phyloP scores from a whole-genome alignment of 345 rosid species.

The Cardamine occulta region DNA sequence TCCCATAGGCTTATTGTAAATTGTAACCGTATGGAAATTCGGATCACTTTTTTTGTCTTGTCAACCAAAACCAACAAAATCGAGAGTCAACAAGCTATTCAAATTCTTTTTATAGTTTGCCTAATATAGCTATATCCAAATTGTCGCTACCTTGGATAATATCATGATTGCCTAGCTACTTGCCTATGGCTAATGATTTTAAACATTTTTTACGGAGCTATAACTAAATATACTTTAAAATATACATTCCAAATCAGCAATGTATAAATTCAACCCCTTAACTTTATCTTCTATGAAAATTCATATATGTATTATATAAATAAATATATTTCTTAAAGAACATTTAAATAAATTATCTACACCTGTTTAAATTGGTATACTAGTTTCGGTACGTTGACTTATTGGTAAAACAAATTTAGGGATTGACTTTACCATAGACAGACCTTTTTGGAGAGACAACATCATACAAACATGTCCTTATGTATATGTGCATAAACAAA shows the following conservation, averaged over 20 bases:
- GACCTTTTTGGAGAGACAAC: background rate
- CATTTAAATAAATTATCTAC: background rate
- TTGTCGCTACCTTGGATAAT: background rate
- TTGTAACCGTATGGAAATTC: background rate
- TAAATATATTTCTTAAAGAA: background rate
- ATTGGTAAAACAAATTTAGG: conserved; percentile 12
- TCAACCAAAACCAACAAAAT: background rate
- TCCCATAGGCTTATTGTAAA: too few species aligned
- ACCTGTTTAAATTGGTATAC: conserved; percentile 7
- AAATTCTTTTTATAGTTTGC: background rate
- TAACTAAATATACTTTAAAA: background rate
- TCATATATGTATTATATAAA: background rate
- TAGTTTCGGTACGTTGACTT: conserved; percentile 16
- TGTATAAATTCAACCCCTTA: background rate
- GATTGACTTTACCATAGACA: conserved; percentile 21
- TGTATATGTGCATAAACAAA: background rate
- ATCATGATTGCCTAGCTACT: background rate
- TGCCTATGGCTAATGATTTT: background rate
- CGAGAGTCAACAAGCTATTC: background rate
- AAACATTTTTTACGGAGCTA: background rate
- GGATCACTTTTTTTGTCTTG: background rate
- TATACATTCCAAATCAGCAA: background rate
- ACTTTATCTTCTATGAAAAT: background rate
- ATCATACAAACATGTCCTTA: conserved; percentile 1
- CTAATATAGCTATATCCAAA: background rate